Base-by-base conservation (phyloP, 2,329 filamentous ascomycete genomes). In the Fusarium neocosmosporiellum region DNA sequence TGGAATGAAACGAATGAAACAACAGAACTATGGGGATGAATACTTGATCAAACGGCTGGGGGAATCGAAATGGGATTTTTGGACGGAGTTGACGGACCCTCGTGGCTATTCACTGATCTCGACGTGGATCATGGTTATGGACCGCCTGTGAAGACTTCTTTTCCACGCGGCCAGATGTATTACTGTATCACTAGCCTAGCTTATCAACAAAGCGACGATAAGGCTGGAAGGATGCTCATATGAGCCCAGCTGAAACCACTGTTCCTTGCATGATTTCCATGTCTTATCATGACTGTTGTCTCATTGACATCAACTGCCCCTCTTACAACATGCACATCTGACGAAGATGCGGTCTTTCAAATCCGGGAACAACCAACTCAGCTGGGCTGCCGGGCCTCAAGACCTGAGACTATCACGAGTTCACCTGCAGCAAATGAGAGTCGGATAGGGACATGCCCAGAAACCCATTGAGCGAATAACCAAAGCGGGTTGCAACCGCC, bases 101-200 rank as follows among this genome's bases (percentile, higher is more conserved):
- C 69, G 59, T 75, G 77, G 67, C 75, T 73, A 74, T 74, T 74
- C 66, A 70, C 72, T 65, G 72, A 78, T 77, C 72, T 77, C 65
- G 69, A 67, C 16, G 62, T 60, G 71, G 66, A 75, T 73, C 65
- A 71, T 63, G 67, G 63, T 68, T 68, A 66, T 66, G 46, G 50
- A 69, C 73, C 67, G 27, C 55, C 62, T 72, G 43, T 53, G 65
- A 72, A 66, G 43, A 33, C 67, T 61, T 18, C 58, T 54, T 64
- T 72, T 34, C 64, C 53, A n/a, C 64, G 64, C 59, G 70, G 66
- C 65, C 62, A 72, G 55, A 78, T 81, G 78, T 79, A 80, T 69
- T 74, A 78, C 70, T 81, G 77, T 81, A 81, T 70, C 61, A 80
- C 65, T 72, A 76, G 55, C 62, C 70, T 65, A 67, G 59, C 66